phyloP scores from a whole-genome alignment of 306 rosid genomes.

The Cicer yamashitae region DNA sequence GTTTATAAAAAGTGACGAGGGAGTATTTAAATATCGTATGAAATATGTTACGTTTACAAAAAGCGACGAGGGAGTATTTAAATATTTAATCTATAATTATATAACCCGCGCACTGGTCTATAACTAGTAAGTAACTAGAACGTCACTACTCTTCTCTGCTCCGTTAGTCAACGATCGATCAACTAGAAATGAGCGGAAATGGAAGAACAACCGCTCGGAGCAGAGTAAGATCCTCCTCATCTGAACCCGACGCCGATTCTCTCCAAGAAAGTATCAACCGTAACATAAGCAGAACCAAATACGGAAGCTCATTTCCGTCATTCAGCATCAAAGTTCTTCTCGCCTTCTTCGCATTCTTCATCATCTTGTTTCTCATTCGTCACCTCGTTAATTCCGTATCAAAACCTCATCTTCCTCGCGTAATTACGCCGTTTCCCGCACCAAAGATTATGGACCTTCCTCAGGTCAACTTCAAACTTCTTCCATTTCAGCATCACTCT shows the following conservation, averaged over 20 bases:
- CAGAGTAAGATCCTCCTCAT: slow-evolving; percentile 52
- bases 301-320: slow-evolving; percentile 51
- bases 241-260: slow-evolving; percentile 44
- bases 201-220: slow-evolving; percentile 59
- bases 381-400: slow-evolving; percentile 39
- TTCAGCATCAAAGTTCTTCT: slow-evolving; percentile 59
- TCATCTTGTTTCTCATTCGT: slow-evolving; percentile 54
- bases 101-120: too few relatives aligned
- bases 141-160: neutral
- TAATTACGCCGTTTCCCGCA: slow-evolving; percentile 81
- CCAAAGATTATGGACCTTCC: slow-evolving; percentile 87
- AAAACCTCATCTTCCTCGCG: slow-evolving; percentile 56
- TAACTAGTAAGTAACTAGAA: too few relatives aligned
- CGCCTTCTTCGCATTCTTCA: slow-evolving; percentile 56
- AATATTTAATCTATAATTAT: too few relatives aligned
- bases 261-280: slow-evolving; percentile 40
- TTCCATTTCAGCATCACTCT: neutral
- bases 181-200: slow-evolving; percentile 58
- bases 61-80: too few relatives aligned
- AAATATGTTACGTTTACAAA: too few relatives aligned
- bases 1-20: too few relatives aligned
- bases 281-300: slow-evolving; percentile 47
- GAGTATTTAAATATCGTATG: too few relatives aligned
- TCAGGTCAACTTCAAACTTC: slow-evolving; percentile 63
- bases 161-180: neutral